Conservation (phyloP, 345 rosid species). For the Eucalyptus lansdowneana region DNA sequence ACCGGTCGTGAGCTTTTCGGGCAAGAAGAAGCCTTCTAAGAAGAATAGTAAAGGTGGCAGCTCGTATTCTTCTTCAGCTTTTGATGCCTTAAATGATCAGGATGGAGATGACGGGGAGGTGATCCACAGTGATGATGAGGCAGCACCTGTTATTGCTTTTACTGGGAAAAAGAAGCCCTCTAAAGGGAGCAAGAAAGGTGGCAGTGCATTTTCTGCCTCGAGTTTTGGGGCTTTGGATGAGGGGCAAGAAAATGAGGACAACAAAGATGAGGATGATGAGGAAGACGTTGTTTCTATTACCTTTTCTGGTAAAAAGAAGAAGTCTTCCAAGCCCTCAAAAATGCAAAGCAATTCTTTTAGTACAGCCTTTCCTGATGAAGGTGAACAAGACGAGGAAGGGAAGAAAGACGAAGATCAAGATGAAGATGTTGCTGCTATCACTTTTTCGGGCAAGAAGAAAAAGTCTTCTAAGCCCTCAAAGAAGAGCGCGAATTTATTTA, state of each 20-base stretch:
- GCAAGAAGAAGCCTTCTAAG: constrained; percentile 38
- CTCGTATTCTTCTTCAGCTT: constrained; percentile 2
- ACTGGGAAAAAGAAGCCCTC: constrained; percentile 3
- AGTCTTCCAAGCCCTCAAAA: constrained; percentile 1
- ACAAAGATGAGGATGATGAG: constrained; percentile 12
- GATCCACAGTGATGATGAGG: neutral
- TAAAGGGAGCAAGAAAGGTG: constrained; percentile 4
- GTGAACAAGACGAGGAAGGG: constrained; percentile 1
- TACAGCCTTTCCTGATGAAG: neutral
- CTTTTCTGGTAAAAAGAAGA: constrained; percentile 51
- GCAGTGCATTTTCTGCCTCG: neutral
- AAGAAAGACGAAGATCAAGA: constrained; percentile 10
- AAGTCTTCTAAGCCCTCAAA: constrained; percentile 61
- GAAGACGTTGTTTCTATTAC: neutral
- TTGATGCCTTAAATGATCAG: constrained; percentile 22
- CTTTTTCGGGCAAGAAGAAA: constrained; percentile 71
- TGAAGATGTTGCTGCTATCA: constrained; percentile 15
- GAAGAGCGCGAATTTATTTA: constrained; percentile 38
- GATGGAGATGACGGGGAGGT: neutral
- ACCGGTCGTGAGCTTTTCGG: constrained; percentile 14
- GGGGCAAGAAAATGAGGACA: constrained; percentile 13
- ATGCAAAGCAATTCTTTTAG: neutral
- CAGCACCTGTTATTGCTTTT: neutral
- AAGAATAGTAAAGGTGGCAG: constrained; percentile 18
- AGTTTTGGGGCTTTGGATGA: constrained; percentile 6